These are phyloP conservation scores for slime mould (Dictyostelium discoideum) DNA, from an alignment of 78 protist species.

Conservation along the genomic window dicty_2.7 NC_007088.5:6242501-6243000, in stretches of 20 bases:
- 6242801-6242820: conserved; percentile 23
- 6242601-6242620: conserved; percentile 68
- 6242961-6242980: neutral
- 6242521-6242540: neutral
- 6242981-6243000: neutral
- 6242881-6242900: neutral
- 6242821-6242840: conserved; percentile 18
- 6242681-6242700: neutral
- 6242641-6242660: neutral
- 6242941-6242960: neutral
- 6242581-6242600: conserved; percentile 25
- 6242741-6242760: conserved; percentile 48
- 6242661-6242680: conserved; percentile 65
- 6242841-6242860: conserved; percentile 30
- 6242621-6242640: conserved; percentile 15
- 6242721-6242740: no score
- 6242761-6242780: conserved; percentile 61
- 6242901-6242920: neutral
- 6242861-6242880: neutral
- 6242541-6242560: neutral
- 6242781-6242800: conserved; percentile 30
- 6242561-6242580: neutral
- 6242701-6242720: no score
- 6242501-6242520: neutral
- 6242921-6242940: no score